Conservation (phyloP, 371 early-diverging fungal genomes). For the Mucor indicus region DNA sequence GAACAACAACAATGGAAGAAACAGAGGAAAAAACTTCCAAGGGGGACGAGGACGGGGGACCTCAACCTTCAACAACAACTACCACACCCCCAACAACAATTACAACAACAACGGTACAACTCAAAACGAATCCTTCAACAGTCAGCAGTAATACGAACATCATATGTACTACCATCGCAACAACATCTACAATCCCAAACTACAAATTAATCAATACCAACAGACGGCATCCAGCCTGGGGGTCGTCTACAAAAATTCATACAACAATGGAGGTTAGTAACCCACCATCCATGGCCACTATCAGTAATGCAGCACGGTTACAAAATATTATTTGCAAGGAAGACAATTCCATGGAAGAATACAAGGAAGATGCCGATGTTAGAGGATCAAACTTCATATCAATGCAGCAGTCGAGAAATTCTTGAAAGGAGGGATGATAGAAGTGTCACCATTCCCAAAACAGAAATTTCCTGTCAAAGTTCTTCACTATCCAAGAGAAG, state of each 20-base stretch:
- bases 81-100: not conserved
- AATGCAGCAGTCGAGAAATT: slow-evolving; percentile 6
- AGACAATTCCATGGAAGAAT: slow-evolving; percentile 1
- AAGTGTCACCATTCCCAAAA: not conserved
- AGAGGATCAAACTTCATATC: not conserved
- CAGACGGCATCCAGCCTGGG: not conserved
- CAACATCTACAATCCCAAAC: not conserved
- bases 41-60: slow-evolving; percentile 7
- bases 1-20: not conserved
- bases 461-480: not conserved
- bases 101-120: slow-evolving; percentile 1
- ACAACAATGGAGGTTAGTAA: not conserved
- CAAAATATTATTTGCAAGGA: not conserved
- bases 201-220: slow-evolving; percentile 1
- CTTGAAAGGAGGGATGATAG: slow-evolving; percentile 2
- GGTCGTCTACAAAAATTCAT: slow-evolving; percentile 2
- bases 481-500: slow-evolving; percentile 7
- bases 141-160: not conserved
- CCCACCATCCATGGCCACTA: not conserved
- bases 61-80: slow-evolving; percentile 4
- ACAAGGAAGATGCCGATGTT: not conserved
- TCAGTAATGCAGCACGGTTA: slow-evolving; percentile 3
- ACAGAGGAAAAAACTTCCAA: slow-evolving; percentile 3
- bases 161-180: not conserved
- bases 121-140: not conserved